Conservation (phyloP, 306 rosid genomes). For the Carpinus fangiana region DNA sequence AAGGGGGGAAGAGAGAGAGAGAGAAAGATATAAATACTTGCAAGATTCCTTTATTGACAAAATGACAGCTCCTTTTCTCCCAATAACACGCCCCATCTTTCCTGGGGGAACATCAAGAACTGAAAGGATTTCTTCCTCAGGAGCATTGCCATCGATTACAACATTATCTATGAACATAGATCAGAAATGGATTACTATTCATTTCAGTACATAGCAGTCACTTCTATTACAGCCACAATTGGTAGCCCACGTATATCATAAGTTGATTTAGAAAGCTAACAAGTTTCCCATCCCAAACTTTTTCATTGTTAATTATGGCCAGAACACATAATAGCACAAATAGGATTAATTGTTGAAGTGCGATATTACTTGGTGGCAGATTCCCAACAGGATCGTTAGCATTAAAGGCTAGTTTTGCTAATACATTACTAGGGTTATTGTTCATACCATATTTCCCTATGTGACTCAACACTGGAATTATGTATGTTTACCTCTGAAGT, state of each 20-base stretch:
- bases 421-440: not conserved
- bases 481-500: conserved; percentile 3
- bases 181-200: conserved; percentile 22
- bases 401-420: not conserved
- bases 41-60: conserved; percentile 78
- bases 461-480: conserved; percentile 1
- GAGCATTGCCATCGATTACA: conserved; percentile 51
- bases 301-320: not conserved
- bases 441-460: conserved; percentile 12
- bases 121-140: conserved; percentile 89
- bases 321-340: not conserved
- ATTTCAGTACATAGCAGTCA: conserved; percentile 1
- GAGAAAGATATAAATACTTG: conserved; percentile 52
- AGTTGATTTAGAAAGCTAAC: conserved; percentile 20
- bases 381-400: not conserved
- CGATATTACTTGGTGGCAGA: not conserved
- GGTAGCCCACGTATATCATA: not conserved
- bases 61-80: conserved; percentile 78
- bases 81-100: conserved; percentile 90
- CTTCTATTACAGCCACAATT: conserved; percentile 10
- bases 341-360: not conserved
- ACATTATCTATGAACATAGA: conserved; percentile 49
- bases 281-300: conserved; percentile 1
- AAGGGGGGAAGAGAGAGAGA: too few relatives aligned
- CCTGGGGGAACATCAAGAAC: conserved; percentile 86